phyloP scores from a whole-genome alignment of 202 grass and related monocot species.

The Digitaria exilis region DNA sequence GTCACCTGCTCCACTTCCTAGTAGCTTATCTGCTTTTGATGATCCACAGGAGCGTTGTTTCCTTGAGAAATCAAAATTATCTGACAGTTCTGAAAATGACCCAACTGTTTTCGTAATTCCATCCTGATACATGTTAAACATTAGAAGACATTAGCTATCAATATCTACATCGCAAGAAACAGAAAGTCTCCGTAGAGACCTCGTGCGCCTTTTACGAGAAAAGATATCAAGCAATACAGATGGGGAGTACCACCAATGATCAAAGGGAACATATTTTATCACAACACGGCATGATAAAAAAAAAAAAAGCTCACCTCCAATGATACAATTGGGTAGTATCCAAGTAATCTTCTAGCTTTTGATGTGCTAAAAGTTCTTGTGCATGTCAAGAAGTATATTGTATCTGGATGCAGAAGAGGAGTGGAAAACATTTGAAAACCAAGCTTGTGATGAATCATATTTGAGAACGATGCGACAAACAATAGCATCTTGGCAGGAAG shows the following conservation, averaged over 20 bases:
- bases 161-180: background rate
- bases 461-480: slow-evolving; percentile 43
- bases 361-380: slow-evolving; percentile 84
- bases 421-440: slow-evolving; percentile 47
- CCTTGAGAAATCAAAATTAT: slow-evolving; percentile 46
- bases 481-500: slow-evolving; percentile 68
- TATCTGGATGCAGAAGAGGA: slow-evolving; percentile 54
- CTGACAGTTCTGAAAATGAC: slow-evolving; percentile 68
- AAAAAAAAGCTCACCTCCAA: slow-evolving; percentile 68
- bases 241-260: background rate
- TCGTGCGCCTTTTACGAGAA: background rate
- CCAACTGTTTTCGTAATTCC: slow-evolving; percentile 58
- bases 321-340: slow-evolving; percentile 70
- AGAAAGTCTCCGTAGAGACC: background rate
- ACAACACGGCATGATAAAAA: too few species aligned
- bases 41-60: slow-evolving; percentile 40
- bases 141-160: slow-evolving; percentile 34
- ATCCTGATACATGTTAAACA: slow-evolving; percentile 62
- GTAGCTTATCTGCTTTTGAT: slow-evolving; percentile 72
- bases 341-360: slow-evolving; percentile 71
- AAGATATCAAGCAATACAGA: slow-evolving; percentile 24
- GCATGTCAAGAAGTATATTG: slow-evolving; percentile 61
- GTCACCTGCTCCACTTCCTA: slow-evolving; percentile 82
- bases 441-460: slow-evolving; percentile 47
- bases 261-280: slow-evolving; percentile 11